phyloP scores from a whole-genome alignment of 345 rosid species.

The Laguncularia racemosa region DNA sequence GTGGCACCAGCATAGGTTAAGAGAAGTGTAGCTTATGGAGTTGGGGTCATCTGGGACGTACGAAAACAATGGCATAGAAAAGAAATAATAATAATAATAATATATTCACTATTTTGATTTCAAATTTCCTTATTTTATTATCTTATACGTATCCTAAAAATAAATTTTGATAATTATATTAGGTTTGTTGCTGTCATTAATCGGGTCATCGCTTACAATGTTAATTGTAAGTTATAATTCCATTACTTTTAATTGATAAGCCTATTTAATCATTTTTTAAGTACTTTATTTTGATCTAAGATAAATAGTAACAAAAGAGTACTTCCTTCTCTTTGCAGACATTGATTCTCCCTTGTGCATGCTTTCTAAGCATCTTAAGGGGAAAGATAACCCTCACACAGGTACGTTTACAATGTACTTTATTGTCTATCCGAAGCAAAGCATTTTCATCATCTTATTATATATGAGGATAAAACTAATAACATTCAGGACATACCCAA shows the following conservation, averaged over 20 bases:
- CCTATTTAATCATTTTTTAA: background rate
- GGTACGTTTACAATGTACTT: constrained; percentile 21
- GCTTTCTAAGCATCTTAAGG: constrained; percentile 67
- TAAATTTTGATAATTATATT: background rate
- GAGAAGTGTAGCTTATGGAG: too few relatives aligned
- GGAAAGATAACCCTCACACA: constrained; percentile 40
- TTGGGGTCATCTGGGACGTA: too few relatives aligned
- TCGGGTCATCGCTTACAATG: constrained; percentile 77
- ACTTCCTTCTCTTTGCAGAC: constrained; percentile 28
- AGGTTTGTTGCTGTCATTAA: constrained; percentile 72
- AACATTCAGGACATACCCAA: too few relatives aligned
- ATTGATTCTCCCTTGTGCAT: constrained; percentile 77
- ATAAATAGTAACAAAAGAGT: background rate
- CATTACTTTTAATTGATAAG: background rate
- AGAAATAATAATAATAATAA: too few relatives aligned
- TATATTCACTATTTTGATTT: too few relatives aligned
- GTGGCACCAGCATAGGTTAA: too few relatives aligned
- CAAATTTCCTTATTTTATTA: background rate
- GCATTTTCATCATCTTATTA: too few relatives aligned
- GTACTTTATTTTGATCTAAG: background rate
- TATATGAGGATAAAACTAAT: too few relatives aligned
- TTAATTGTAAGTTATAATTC: constrained; percentile 51
- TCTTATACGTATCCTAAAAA: background rate
- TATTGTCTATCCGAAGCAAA: too few relatives aligned
- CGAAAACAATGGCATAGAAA: too few relatives aligned